Base-by-base conservation (phyloP, 2,329 filamentous ascomycete species). In the Curvularia sp. region DNA sequence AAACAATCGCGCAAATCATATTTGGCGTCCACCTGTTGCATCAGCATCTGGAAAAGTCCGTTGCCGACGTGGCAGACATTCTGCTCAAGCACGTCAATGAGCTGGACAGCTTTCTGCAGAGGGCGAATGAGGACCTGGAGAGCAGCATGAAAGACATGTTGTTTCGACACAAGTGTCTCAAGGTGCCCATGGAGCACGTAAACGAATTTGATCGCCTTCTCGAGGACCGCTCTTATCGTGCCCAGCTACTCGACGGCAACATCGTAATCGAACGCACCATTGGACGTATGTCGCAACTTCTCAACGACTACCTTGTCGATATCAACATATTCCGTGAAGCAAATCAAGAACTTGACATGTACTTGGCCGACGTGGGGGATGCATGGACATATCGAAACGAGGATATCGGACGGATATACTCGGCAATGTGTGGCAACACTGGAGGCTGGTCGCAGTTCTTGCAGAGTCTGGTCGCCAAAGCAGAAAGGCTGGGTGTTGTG, bases 51-150 rank as follows among this genome's bases (percentile, higher is more conserved):
- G 93, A 95, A 52, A 96, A 94, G 77, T 96, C 92, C 66, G 91
- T 96, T 66, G 84, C 87, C 32, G 91, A 96, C 74, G 94, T 97
- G 12, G 89, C 97, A 63, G 88, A 85, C 64, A 98, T 98, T 52
- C 82, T 98, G 55, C 92, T 97, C 72, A 88, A 87, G 13, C 94
- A 98, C 76, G 95, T 98, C 60, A 91, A 97, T 72, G 94, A 98
- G 76, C 87, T 98, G 28, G 95, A 98, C 77, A 89, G 90, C 69
- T 97, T 97, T 71, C 81, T 98, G 32, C 92, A 96, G 75, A 87
- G 90, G 18, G 90, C 92, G 0, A 86, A 92, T 42, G 93, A 96
- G 68, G 94, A 97, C 74, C 87, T 97, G 50, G 85, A 90, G 45
- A 81, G 93, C 51, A 92, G 93, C 4, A 85, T 88, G 43, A 82